Base-by-base conservation (phyloP, 768 basidiomycete species). In the Tricholoma saponaceum region DNA sequence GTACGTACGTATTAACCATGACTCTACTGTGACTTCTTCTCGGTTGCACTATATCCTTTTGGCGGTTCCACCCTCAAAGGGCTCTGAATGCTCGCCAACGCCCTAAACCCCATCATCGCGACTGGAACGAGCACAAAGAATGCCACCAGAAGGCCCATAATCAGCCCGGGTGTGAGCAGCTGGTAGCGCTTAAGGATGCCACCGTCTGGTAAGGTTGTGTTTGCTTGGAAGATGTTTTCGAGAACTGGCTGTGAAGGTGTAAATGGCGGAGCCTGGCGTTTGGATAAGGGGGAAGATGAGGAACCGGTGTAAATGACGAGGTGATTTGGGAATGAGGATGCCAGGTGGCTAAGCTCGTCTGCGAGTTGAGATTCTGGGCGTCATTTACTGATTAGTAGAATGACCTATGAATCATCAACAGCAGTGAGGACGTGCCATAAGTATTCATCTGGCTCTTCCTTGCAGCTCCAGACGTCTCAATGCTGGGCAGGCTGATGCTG, bases 141-240 rank as follows among this genome's bases (percentile, higher is more conserved):
- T 0, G 74, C 72, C 46, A 92, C 70, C 51, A 92, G 78, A 16
- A 92, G 78, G 6, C 77, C 68, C 4, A 78, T 79, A 69, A 92
- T 89, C 50, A 93, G 77, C 0, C 79, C 87, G 1, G 91, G 87
- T 0, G 89, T 90, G 50, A 92, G 81, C 47, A 91, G 79, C 66
- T 91, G 89, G 69, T 91, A 92, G 32, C 77, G 82, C 59, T 84
- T 79, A 25, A 92, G 78, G 55, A 92, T 84, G 9, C 89, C 87
- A 22, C 80, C 83, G 7, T 73, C 67, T 5, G 78, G 69, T 1
- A 76, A 68, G 16, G 76, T 75, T 10, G 74, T 64, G 56, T 78
- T 78, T 52, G 61, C 61, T 12, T 64, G 61, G 16, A 58, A 60
- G 61, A 56, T 43, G 22, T 43, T 63, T 26, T 59, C 57, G 28